A percentile compares a stretch with the other conserved stretches of the same genome.
phyloP scores from a whole-genome alignment of 2,329 filamentous ascomycete genomes.

The Alternaria sp. region DNA sequence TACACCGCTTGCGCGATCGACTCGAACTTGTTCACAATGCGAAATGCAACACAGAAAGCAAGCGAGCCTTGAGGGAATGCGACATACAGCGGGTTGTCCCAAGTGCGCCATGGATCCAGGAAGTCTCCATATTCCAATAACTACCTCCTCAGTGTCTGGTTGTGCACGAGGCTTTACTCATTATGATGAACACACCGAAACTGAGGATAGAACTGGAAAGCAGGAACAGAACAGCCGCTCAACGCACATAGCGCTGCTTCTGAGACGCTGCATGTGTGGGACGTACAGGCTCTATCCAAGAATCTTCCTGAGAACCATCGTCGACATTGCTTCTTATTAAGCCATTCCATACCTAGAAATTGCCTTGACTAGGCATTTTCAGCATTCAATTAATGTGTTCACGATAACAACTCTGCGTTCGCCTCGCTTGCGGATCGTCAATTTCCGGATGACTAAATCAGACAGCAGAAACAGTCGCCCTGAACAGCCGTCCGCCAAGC shows the following conservation, averaged over 20 bases:
- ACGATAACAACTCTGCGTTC: conserved; percentile 23
- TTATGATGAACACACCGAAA: not conserved
- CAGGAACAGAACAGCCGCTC: conserved; percentile 13
- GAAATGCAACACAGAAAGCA: not conserved
- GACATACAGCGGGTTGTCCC: not conserved
- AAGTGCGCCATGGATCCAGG: not conserved
- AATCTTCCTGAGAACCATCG: conserved; percentile 20
- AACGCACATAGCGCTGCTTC: conserved; percentile 23
- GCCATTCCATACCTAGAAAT: conserved; percentile 13
- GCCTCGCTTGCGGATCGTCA: conserved; percentile 1
- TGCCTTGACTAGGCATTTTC: conserved; percentile 10
- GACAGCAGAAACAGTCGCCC: conserved; percentile 25
- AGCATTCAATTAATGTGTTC: conserved; percentile 16
- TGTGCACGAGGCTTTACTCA: conserved; percentile 24
- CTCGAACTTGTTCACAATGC: not conserved
- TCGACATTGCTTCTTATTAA: conserved; percentile 12
- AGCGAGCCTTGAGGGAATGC: not conserved
- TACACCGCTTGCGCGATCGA: not conserved
- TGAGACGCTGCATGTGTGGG: conserved; percentile 39
- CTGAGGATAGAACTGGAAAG: not conserved
- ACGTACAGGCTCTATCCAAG: conserved; percentile 37
- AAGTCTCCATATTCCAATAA: not conserved
- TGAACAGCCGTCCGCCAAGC: conserved; percentile 22
- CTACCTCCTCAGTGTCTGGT: conserved; percentile 21
- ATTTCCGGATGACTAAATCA: conserved; percentile 9